Conservation (phyloP, 495 filamentous ascomycete genomes). For the Podospora pseudocomata region DNA sequence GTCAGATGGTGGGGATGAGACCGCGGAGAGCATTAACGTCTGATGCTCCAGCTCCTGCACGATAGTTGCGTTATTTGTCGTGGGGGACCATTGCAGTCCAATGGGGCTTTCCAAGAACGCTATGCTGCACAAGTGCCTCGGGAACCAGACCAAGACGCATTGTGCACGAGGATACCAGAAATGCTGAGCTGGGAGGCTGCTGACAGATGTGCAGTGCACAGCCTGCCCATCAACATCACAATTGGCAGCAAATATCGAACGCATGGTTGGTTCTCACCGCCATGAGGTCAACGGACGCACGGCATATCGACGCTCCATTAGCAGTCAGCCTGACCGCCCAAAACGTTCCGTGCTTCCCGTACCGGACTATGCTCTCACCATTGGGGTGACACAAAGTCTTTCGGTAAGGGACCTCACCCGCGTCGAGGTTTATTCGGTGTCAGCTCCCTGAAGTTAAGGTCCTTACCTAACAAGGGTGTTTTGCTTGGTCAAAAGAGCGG, state of each 20-base stretch:
- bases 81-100: constrained; percentile 8
- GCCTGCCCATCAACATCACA: not conserved
- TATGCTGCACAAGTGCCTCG: not conserved
- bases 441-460: not conserved
- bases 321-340: not conserved
- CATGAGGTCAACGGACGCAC: constrained; percentile 15
- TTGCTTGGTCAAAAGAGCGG: not conserved
- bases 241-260: not conserved
- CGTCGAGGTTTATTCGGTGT: not conserved
- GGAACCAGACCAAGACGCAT: too few relatives aligned
- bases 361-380: not conserved
- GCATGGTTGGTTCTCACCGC: constrained; percentile 11
- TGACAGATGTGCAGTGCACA: not conserved
- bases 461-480: not conserved
- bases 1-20: not conserved
- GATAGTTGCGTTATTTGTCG: constrained; percentile 18
- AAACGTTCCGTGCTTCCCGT: not conserved
- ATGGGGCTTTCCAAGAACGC: not conserved
- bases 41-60: constrained; percentile 10
- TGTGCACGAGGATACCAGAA: too few relatives aligned
- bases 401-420: not conserved
- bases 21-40: not conserved
- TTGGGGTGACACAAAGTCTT: not conserved
- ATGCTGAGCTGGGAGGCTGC: not conserved
- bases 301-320: constrained; percentile 8